phyloP scores from a whole-genome alignment of 1,284 basidiomycete species.

The Anthracocystis panici-leucophaei region DNA sequence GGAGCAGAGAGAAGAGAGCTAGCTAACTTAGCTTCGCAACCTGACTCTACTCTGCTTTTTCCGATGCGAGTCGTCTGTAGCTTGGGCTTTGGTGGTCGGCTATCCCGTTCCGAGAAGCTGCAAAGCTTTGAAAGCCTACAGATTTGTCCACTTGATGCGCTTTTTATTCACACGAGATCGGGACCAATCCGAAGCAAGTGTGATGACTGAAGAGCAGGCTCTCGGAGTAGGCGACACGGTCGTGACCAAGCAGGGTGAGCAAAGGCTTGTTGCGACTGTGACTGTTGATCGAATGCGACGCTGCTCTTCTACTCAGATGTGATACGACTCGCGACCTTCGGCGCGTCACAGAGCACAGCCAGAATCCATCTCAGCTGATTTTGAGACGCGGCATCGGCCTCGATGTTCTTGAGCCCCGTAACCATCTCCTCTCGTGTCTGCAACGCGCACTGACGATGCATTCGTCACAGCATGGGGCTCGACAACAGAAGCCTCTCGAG shows the following conservation, averaged over 20 bases:
- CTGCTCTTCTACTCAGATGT: background rate
- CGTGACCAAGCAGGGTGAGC: background rate
- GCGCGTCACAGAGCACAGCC: conserved; percentile 5
- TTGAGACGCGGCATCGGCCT: background rate
- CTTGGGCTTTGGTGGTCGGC: background rate
- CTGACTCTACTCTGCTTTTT: no score
- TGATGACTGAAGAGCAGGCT: background rate
- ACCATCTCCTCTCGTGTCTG: background rate
- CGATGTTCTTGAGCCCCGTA: background rate
- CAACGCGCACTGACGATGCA: background rate
- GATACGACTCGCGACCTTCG: background rate
- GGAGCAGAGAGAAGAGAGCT: no score
- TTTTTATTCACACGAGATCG: background rate
- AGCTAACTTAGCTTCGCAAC: background rate
- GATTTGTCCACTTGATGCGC: background rate
- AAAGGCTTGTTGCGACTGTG: background rate
- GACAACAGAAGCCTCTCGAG: no score
- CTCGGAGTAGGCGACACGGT: background rate
- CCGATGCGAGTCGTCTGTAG: background rate
- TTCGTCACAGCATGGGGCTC: background rate
- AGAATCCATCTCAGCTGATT: conserved; percentile 5
- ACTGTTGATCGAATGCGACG: background rate
- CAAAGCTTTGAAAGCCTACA: background rate
- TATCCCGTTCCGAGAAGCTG: background rate
- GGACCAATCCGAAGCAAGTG: background rate